phyloP scores from a whole-genome alignment of 306 rosid genomes.

The Lablab purpureus region DNA sequence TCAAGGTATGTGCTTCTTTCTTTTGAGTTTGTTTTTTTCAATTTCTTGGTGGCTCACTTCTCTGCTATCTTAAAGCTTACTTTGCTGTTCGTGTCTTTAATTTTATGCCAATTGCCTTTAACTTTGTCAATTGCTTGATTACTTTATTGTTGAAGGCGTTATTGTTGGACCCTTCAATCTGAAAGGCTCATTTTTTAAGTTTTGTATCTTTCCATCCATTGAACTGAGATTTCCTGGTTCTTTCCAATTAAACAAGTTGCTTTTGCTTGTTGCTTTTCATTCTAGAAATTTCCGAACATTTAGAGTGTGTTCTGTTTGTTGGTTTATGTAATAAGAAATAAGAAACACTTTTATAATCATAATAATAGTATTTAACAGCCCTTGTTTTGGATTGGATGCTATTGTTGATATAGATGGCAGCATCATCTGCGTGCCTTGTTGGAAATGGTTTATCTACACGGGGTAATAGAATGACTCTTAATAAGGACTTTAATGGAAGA shows the following conservation, averaged over 20 bases:
- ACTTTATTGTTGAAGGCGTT: slow-evolving; percentile 6
- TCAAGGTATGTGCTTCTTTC: slow-evolving; percentile 51
- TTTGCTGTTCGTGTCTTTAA: neutral
- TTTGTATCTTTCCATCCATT: neutral
- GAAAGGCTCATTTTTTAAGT: neutral
- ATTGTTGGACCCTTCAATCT: slow-evolving; percentile 22
- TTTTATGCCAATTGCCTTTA: neutral
- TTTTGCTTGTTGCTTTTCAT: neutral
- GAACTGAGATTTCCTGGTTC: slow-evolving; percentile 15
- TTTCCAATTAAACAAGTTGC: neutral
- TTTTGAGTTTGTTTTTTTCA: neutral
- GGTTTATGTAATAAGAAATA: neutral
- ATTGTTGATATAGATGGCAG: slow-evolving; percentile 65
- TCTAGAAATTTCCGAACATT: neutral
- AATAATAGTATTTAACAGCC: neutral
- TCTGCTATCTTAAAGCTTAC: neutral
- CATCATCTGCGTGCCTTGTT: slow-evolving; percentile 90
- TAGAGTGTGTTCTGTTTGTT: neutral
- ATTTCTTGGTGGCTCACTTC: neutral
- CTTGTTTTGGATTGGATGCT: slow-evolving; percentile 34
- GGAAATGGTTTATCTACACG: slow-evolving; percentile 74
- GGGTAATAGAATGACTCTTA: slow-evolving; percentile 55
- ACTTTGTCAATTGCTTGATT: slow-evolving; percentile 18
- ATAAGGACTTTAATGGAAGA: slow-evolving; percentile 72
- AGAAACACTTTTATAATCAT: slow-evolving; percentile 4